These are phyloP conservation scores for Arthroderma sp. DNA, from an alignment of 2,329 filamentous ascomycete species.

Conservation along the genomic window DNA sequence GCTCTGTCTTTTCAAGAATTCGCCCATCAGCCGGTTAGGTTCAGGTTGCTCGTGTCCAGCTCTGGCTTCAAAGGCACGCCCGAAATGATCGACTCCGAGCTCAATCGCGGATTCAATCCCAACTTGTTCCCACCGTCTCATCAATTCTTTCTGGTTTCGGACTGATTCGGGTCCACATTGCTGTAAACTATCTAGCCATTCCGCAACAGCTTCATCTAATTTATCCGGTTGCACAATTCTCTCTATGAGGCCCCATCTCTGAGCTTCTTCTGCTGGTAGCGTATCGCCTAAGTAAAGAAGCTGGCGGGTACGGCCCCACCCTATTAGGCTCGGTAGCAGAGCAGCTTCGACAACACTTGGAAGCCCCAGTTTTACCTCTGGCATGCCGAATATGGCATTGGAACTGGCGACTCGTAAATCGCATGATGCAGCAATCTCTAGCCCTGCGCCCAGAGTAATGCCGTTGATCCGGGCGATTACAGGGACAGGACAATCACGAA, in stretches of 20 bases:
- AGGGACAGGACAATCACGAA: slow-evolving; percentile 25
- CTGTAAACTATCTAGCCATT: slow-evolving; percentile 19
- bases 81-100: slow-evolving; percentile 18
- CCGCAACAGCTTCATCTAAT: slow-evolving; percentile 20
- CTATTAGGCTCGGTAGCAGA: slow-evolving; percentile 24
- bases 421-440: slow-evolving; percentile 24
- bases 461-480: slow-evolving; percentile 28
- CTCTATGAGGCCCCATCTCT: slow-evolving; percentile 26
- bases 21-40: slow-evolving; percentile 6
- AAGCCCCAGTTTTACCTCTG: slow-evolving; percentile 26
- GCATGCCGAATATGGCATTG: slow-evolving; percentile 25
- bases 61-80: slow-evolving; percentile 10
- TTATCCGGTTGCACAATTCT: slow-evolving; percentile 17
- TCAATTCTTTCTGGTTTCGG: slow-evolving; percentile 21
- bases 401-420: slow-evolving; percentile 24
- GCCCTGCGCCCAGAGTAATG: slow-evolving; percentile 24
- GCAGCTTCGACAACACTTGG: slow-evolving; percentile 29
- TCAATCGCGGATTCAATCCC: slow-evolving; percentile 14
- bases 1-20: slow-evolving; percentile 5
- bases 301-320: slow-evolving; percentile 24
- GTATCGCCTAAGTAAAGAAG: slow-evolving; percentile 25
- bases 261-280: slow-evolving; percentile 19
- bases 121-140: slow-evolving; percentile 17
- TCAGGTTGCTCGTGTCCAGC: slow-evolving; percentile 1
- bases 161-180: slow-evolving; percentile 21